These are phyloP conservation scores for Sonneratia caseolaris DNA, from an alignment of 345 rosid species.

Conservation along the genomic window DNA sequence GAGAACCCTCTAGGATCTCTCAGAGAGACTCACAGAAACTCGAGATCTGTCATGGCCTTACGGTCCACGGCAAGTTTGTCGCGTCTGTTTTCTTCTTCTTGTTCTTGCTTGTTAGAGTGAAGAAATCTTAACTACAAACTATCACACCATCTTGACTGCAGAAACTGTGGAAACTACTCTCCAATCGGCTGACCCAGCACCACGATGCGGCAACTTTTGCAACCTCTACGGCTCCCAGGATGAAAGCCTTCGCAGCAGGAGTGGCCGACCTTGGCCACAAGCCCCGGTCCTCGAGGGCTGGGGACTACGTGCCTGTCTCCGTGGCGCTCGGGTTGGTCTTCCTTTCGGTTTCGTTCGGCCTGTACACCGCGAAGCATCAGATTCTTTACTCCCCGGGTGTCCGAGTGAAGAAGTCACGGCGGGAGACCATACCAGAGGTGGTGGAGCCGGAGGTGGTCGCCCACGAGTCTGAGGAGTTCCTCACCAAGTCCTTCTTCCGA, in stretches of 20 bases:
- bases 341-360: constrained; percentile 41
- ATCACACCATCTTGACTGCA: background rate
- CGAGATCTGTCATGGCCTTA: constrained; percentile 22
- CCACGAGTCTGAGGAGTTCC: constrained; percentile 38
- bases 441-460: constrained; percentile 55
- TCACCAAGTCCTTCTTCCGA: constrained; percentile 50
- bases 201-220: constrained; percentile 20
- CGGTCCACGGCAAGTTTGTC: constrained; percentile 21
- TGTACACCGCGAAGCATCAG: constrained; percentile 51
- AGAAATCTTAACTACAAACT: background rate
- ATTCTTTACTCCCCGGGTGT: constrained; percentile 47
- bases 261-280: background rate
- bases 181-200: constrained; percentile 11
- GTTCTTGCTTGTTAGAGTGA: background rate
- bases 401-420: constrained; percentile 49
- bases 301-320: constrained; percentile 31
- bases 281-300: constrained; percentile 11
- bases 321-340: constrained; percentile 43
- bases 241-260: constrained; percentile 23
- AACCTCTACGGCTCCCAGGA: constrained; percentile 26
- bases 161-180: constrained; percentile 28
- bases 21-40: background rate
- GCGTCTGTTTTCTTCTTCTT: background rate
- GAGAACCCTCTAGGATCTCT: no score
- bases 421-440: constrained; percentile 64